Conservation (phyloP, 1,284 basidiomycete genomes). For the Ceratobasidium sp. region DNA sequence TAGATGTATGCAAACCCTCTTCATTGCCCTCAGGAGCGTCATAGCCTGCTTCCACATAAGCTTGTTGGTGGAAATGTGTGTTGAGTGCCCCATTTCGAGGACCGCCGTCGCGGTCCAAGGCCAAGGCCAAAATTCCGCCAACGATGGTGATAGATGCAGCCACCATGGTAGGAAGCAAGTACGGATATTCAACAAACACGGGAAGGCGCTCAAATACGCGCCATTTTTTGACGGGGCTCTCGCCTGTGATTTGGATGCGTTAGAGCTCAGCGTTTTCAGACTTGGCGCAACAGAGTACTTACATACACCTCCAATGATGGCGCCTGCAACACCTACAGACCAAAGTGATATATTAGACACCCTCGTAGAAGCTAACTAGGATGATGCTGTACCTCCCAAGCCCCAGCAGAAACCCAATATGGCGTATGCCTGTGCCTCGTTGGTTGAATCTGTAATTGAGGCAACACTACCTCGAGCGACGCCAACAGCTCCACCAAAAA, state of each 20-base stretch:
- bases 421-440: constrained; percentile 93
- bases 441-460: constrained; percentile 86
- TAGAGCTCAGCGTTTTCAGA: background rate
- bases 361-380: background rate
- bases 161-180: constrained; percentile 85
- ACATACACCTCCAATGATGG: constrained; percentile 78
- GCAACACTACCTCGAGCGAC: constrained; percentile 92
- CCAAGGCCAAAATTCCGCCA: constrained; percentile 86
- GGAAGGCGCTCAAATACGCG: constrained; percentile 66
- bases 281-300: background rate
- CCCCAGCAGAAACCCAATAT: constrained; percentile 98
- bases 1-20: no score
- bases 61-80: background rate
- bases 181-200: constrained; percentile 84
- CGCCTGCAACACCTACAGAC: constrained; percentile 54
- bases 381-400: constrained; percentile 86
- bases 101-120: constrained; percentile 90
- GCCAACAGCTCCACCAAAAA: constrained; percentile 94
- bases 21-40: background rate
- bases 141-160: constrained; percentile 76
- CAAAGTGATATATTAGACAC: background rate
- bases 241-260: constrained; percentile 55
- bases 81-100: constrained; percentile 56
- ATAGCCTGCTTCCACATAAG: background rate
- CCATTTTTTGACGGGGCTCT: constrained; percentile 86